Conservation (phyloP, 306 rosid genomes). For the Castanea sativa region DNA sequence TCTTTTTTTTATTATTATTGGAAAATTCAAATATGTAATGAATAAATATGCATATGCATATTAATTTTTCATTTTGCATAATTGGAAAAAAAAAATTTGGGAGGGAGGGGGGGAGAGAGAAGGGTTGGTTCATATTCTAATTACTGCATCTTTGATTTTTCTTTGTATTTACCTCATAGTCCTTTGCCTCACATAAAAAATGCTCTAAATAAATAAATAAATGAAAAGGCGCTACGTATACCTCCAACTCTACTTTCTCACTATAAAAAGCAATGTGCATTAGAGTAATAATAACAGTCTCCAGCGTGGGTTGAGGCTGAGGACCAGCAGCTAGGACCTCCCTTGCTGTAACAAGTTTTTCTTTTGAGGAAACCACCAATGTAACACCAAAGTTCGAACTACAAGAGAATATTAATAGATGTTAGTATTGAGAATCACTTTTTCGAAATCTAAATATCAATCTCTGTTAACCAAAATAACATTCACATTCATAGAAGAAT, state of each 20-base stretch:
- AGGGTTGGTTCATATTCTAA: not conserved
- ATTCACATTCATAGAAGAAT: not conserved
- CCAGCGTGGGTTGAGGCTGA: conserved; percentile 65
- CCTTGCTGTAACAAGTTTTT: conserved; percentile 56
- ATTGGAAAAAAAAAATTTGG: not conserved
- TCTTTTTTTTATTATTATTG: not conserved
- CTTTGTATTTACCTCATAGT: not conserved
- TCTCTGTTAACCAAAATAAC: not conserved
- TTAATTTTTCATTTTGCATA: not conserved
- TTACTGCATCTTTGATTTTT: not conserved
- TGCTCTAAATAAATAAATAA: not conserved
- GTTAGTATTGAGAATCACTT: conserved; percentile 1
- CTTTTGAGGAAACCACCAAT: conserved; percentile 63
- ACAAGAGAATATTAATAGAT: conserved; percentile 23
- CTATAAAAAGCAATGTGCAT: conserved; percentile 86
- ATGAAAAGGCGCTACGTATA: conserved; percentile 19
- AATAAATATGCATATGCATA: too few species aligned
- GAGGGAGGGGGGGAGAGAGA: not conserved
- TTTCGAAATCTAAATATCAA: not conserved
- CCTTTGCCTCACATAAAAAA: not conserved
- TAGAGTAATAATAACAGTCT: conserved; percentile 75
- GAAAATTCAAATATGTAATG: too few species aligned
- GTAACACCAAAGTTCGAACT: conserved; percentile 79
- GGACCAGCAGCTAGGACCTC: conserved; percentile 79
- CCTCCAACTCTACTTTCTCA: conserved; percentile 83